Conservation (phyloP, 1,284 basidiomycete genomes). For the Microbotryum lychnidis-dioicae region DNA sequence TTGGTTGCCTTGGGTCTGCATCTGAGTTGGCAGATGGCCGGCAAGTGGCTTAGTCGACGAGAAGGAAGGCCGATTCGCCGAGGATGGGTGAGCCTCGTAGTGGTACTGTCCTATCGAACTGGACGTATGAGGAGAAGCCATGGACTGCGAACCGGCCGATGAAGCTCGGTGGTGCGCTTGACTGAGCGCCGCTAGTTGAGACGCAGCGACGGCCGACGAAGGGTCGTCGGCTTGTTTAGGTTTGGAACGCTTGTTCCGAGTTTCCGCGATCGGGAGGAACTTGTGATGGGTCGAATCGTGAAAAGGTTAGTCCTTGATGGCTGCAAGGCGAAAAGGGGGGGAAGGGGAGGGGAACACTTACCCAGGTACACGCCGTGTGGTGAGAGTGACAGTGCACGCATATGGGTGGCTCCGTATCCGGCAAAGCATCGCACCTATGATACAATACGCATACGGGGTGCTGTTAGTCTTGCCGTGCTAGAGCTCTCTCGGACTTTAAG, state of each 20-base stretch:
- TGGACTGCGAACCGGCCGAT: constrained; percentile 12
- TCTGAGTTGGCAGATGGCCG: background rate
- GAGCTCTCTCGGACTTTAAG: constrained; percentile 23
- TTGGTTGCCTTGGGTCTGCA: background rate
- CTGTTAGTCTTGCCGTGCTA: background rate
- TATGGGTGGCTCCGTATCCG: constrained; percentile 61
- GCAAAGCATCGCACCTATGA: constrained; percentile 63
- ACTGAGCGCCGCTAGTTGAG: constrained; percentile 27
- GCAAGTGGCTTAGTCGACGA: constrained; percentile 13
- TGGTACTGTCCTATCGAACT: constrained; percentile 1
- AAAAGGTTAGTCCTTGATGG: background rate
- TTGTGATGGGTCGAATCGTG: background rate
- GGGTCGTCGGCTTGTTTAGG: constrained; percentile 52
- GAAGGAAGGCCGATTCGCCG: constrained; percentile 21
- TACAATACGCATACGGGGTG: background rate
- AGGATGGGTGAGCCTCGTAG: background rate
- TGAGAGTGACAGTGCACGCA: constrained; percentile 86
- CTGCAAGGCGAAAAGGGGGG: background rate
- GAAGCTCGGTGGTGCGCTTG: constrained; percentile 8
- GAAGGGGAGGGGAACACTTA: constrained; percentile 1
- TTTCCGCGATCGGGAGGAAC: constrained; percentile 95
- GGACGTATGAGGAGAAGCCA: constrained; percentile 8
- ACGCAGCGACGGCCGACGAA: no score
- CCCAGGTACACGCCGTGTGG: constrained; percentile 76
- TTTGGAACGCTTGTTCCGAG: constrained; percentile 92